Evolutionary conservation across 73 alveolate genomes (phyloP), one percentile per base, ranked within the genome.

Genomic region (Diophrys appendiculata): DNA sequence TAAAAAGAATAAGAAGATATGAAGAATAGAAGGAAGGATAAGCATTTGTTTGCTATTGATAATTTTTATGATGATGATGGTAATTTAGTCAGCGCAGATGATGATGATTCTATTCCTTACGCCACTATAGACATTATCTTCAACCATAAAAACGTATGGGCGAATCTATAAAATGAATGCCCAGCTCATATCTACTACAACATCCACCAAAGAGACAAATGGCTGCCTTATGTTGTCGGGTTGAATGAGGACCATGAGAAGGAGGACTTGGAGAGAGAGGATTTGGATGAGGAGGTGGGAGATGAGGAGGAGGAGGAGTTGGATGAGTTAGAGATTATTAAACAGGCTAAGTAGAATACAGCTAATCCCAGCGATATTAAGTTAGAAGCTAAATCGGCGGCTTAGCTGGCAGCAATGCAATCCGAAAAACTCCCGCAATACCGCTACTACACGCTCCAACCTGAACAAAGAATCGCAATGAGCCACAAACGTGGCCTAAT

Each of bases 71-170:
- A 76, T 0, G 33, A 72, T 70, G 78, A 60, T 35, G 80, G 87
- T 56, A 68, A 56, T 25, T 34, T n/a, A 5, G 89, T 80, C 1
- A 29, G 33, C 25, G 60, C 26, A 25, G 85, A 54, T n/a, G 68
- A 80, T 11, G 69, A 73, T 0, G 43, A 67, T 0, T 2, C 5
- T 1, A 69, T 89, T 25, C 97, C 97, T 23, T 91, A 84, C 67
- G 80, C 76, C 22, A 64, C 83, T 31, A 84, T 91, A 8, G 97
- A 91, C 32, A 75, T 93, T 65, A 88, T 93, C 14, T 93, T 93
- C 91, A 93, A 93, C 55, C 91, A 91, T 68, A 82, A 86, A 73
- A 90, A 90, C 71, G 83, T 86, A 23, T 93, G 93, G 94, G 95
- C 95, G 18, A 93, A 93, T 78, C 87, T 90, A 24, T 91, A 93